Evolutionary conservation across 768 basidiomycete species (phyloP).

Genomic region (Macrolepiota fuliginosa): DNA sequence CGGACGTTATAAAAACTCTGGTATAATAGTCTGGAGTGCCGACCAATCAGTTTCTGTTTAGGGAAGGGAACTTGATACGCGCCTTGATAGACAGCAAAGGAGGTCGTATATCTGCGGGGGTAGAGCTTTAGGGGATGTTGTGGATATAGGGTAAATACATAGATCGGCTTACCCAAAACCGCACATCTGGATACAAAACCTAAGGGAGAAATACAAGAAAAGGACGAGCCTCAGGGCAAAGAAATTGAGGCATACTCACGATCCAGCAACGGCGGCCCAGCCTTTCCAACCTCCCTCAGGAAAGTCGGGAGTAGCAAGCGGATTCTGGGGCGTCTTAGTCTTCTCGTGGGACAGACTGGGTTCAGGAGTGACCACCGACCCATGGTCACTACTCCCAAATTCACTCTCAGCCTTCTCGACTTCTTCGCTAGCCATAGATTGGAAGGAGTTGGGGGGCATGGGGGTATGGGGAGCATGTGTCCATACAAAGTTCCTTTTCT

Average conservation of each 20-base stretch:
- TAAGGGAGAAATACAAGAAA: not conserved
- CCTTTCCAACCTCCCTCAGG: slow-evolving; percentile 17
- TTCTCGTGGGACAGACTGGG: not conserved
- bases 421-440: not conserved
- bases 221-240: not conserved
- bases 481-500: not conserved
- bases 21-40: slow-evolving; percentile 23
- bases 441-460: not conserved
- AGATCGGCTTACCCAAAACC: slow-evolving; percentile 20
- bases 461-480: not conserved
- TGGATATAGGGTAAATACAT: not conserved
- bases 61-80: not conserved
- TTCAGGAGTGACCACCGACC: too few relatives aligned
- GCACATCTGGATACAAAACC: slow-evolving; percentile 18
- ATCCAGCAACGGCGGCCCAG: slow-evolving; percentile 15
- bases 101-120: slow-evolving; percentile 20
- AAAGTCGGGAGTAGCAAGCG: not conserved
- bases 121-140: not conserved
- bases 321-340: not conserved
- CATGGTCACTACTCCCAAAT: not conserved
- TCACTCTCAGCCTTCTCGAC: not conserved
- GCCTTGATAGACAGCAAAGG: slow-evolving; percentile 26
- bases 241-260: slow-evolving; percentile 1
- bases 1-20: slow-evolving; percentile 20
- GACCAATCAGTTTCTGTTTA: not conserved